Percentiles rank a stretch among this genome's conserved stretches.
Conservation (phyloP, 225 moss, liverwort and hornwort genomes). For the Marchantia paleacea region DNA sequence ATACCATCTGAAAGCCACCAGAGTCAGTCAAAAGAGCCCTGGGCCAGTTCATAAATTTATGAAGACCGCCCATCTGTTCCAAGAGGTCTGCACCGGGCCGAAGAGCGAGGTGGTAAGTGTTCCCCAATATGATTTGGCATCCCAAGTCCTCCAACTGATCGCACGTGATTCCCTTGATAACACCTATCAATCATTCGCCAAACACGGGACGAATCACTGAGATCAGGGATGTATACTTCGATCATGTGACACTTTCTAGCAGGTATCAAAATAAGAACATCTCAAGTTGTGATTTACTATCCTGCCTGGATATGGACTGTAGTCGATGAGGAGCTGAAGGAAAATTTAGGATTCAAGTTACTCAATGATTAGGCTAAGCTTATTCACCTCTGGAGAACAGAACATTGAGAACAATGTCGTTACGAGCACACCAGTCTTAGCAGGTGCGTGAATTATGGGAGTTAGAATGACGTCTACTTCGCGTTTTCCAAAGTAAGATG, state of each 20-base stretch:
- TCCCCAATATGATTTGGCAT: conserved; percentile 76
- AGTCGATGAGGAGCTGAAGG: background rate
- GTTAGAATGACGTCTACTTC: too few relatives aligned
- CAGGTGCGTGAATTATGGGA: too few relatives aligned
- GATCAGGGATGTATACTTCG: background rate
- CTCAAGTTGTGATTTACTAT: background rate
- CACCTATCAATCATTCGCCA: conserved; percentile 42
- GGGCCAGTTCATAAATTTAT: conserved; percentile 95
- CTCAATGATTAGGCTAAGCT: background rate
- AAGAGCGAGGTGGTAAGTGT: conserved; percentile 85
- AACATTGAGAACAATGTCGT: background rate
- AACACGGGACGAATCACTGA: background rate
- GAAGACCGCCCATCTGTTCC: conserved; percentile 73
- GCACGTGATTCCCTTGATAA: conserved; percentile 80
- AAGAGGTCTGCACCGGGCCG: conserved; percentile 81
- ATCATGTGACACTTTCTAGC: background rate
- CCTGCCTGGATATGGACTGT: background rate
- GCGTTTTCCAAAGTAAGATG: too few relatives aligned
- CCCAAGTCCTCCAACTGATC: conserved; percentile 84
- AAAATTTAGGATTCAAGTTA: background rate
- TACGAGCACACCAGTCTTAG: too few relatives aligned
- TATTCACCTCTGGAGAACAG: background rate
- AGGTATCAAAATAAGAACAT: background rate
- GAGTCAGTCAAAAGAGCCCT: conserved; percentile 92
- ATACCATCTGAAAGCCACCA: conserved; percentile 96